Evolutionary conservation across 169 alveolate genomes (phyloP).

Genomic region (Eimeria necatrix): DNA sequence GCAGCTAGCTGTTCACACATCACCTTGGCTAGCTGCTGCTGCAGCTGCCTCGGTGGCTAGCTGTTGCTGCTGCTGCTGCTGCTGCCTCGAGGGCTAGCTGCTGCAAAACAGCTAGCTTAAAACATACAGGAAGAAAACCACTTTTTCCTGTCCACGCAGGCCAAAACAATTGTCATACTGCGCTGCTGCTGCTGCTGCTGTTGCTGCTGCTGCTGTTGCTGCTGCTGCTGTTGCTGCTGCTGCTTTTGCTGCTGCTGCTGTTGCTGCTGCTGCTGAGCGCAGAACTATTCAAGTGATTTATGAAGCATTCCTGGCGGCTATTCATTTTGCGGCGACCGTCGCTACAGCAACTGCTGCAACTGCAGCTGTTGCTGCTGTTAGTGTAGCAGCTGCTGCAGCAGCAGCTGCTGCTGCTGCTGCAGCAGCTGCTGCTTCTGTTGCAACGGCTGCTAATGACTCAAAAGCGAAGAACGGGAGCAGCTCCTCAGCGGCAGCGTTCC

Average conservation of each 20-base stretch:
- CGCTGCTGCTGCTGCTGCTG: not conserved
- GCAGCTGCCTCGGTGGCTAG: not conserved
- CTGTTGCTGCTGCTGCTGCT: too few species aligned
- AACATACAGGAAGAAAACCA: too few species aligned
- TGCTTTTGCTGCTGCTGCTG: too few species aligned
- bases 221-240: too few species aligned
- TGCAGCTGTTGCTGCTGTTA: too few species aligned
- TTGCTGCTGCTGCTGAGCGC: too few species aligned
- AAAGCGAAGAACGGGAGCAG: not conserved
- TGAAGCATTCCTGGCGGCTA: too few species aligned
- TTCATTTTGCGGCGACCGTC: too few species aligned
- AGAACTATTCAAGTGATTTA: too few species aligned
- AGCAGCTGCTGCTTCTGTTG: not conserved
- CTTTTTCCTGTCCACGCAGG: too few species aligned
- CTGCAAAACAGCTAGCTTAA: not conserved
- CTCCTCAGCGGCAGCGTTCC: not conserved
- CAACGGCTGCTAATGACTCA: slow-evolving; percentile 1
- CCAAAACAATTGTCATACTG: not conserved
- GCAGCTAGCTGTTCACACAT: not conserved
- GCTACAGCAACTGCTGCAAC: not conserved
- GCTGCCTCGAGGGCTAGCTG: too few species aligned
- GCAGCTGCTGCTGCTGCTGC: too few species aligned
- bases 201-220: not conserved
- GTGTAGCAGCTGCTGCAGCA: not conserved
- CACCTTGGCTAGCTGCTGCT: not conserved